These are phyloP conservation scores for Nemophila menziesii DNA, from an alignment of 257 asterid genomes.

Conservation along the genomic window DNA sequence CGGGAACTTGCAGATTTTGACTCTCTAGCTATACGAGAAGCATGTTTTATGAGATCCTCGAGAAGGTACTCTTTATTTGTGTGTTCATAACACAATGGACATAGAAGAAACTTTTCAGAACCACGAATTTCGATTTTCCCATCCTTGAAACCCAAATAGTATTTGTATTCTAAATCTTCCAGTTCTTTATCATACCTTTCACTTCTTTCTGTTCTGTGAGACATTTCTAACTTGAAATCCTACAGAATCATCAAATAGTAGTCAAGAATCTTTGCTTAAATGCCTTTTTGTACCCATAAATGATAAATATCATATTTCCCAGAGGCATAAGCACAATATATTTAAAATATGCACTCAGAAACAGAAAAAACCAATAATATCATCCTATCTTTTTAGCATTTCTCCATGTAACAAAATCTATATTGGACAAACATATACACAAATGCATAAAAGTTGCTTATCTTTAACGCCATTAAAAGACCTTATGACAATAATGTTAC, in stretches of 20 bases:
- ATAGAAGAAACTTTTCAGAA: conserved; percentile 33
- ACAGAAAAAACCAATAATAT: background rate
- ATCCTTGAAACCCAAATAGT: conserved; percentile 47
- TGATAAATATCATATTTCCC: too few relatives aligned
- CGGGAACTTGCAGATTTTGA: conserved; percentile 50
- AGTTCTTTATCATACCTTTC: conserved; percentile 21
- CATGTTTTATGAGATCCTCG: conserved; percentile 53
- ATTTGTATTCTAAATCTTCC: conserved; percentile 36
- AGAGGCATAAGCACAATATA: background rate
- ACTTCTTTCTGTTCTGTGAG: conserved; percentile 28
- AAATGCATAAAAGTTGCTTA: too few relatives aligned
- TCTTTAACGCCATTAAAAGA: too few relatives aligned
- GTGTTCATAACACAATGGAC: conserved; percentile 52
- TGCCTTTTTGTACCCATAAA: too few relatives aligned
- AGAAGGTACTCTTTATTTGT: conserved; percentile 35
- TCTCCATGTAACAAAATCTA: too few relatives aligned
- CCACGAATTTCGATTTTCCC: conserved; percentile 29
- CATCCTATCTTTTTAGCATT: too few relatives aligned
- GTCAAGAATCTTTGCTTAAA: background rate
- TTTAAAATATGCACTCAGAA: background rate
- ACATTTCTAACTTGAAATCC: conserved; percentile 35
- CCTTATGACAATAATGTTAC: too few relatives aligned
- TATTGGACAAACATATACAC: too few relatives aligned
- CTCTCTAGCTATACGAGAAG: conserved; percentile 51
- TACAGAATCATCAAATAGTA: background rate